These are phyloP conservation scores for Rhodamnia rubescens DNA, from an alignment of 345 rosid species.

Conservation along the genomic window DNA sequence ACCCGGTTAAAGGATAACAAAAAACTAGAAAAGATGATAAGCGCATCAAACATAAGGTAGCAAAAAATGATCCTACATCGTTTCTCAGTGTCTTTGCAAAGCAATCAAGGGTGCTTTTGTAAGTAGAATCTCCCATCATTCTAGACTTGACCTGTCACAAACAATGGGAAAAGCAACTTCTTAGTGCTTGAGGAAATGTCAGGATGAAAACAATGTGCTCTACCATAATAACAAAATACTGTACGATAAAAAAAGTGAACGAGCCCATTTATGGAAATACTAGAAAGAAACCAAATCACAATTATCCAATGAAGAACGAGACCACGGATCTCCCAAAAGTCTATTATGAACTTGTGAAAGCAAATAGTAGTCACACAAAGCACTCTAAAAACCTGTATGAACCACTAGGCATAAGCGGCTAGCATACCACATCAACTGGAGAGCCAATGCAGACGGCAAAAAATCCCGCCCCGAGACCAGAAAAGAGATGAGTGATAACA, in stretches of 20 bases:
- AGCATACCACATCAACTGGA: slow-evolving; percentile 92
- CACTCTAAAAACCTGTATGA: background rate
- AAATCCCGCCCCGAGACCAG: slow-evolving; percentile 98
- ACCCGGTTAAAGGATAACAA: background rate
- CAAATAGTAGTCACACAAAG: background rate
- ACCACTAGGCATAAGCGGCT: background rate
- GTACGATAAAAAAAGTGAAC: background rate
- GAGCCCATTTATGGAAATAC: background rate
- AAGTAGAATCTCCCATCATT: slow-evolving; percentile 97
- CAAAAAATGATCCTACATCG: slow-evolving; percentile 41
- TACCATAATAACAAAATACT: background rate
- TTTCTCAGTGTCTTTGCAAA: slow-evolving; percentile 78
- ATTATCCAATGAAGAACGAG: background rate
- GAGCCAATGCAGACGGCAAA: slow-evolving; percentile 97
- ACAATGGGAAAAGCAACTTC: background rate
- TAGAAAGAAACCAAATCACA: background rate
- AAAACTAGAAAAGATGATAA: background rate
- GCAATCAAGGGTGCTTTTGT: slow-evolving; percentile 90
- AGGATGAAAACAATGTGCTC: background rate
- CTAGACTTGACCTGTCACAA: slow-evolving; percentile 78
- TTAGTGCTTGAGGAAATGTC: background rate
- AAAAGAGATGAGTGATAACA: slow-evolving; percentile 76
- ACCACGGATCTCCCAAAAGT: background rate
- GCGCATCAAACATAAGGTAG: background rate
- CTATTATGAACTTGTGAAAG: background rate